Evolutionary conservation across 2,329 filamentous ascomycete genomes (phyloP), one percentile per base, ranked within the genome.

Genomic region (Penicillium oxalicum): DNA sequence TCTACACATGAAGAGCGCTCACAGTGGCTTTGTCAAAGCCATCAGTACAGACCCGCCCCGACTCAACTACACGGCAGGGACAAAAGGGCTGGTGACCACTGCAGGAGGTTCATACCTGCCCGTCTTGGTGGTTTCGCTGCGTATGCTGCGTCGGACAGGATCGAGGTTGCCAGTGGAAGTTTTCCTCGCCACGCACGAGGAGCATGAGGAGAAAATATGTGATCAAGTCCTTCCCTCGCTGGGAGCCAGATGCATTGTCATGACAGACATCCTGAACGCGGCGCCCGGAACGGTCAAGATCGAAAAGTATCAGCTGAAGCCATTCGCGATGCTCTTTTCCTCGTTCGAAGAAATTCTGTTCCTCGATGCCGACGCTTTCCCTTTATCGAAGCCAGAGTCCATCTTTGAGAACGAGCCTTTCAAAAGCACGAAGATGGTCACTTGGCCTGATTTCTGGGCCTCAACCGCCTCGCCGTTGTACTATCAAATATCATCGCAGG

Each of bases 291-390:
- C 26, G 1, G 55, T 54, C 12, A 55, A 67, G 13, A 65, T 75
- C 40, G 56, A 61, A 24, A 64, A 68, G 33, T 76, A 71, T 56
- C 74, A 75, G 54, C 67, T 72, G 54, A 77, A 77, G 55, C 61
- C 66, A 4, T 68, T 77, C 33, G 68, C 73, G 0, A 70, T 77
- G 55, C 58, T 77, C 3, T 73, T 76, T 50, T 74, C 72, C 13
- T 71, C 71, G 1, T 77, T 77, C 46, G 69, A 74, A 51, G 63
- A 74, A 36, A 64, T 76, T 4, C 60, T 77, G 5, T 76, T 74
- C 53, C 57, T 77, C 7, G 74, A 77, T 47, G 71, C 70, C 1
- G 74, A 76, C 46, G 66, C 67, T 38, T 71, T 76, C 34, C 69
- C 73, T 2, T 43, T 75, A 4, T 56, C 64, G 5, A 63, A 69